phyloP scores from a whole-genome alignment of 208 protist genomes.

The Crithidia acanthocephali region DNA sequence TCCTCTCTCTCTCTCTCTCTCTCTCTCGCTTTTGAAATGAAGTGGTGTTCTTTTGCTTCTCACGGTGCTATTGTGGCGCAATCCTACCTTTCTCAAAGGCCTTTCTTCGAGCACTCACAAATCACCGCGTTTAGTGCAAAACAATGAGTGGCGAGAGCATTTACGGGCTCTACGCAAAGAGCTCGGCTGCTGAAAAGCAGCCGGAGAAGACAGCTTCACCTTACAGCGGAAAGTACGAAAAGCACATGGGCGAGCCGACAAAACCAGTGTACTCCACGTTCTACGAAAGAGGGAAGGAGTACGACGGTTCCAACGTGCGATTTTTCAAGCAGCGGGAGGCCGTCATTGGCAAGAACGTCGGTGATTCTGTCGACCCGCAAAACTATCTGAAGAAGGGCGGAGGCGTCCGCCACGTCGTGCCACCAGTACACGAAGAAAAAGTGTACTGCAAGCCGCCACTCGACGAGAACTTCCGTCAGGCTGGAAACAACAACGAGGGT shows the following conservation, averaged over 20 bases:
- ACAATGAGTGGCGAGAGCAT: slow-evolving; percentile 77
- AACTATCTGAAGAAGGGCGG: slow-evolving; percentile 78
- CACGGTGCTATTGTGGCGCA: too few species aligned
- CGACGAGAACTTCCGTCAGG: slow-evolving; percentile 17
- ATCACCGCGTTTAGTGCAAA: background rate
- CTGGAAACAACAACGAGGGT: background rate
- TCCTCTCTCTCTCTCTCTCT: background rate
- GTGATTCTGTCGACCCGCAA: slow-evolving; percentile 67
- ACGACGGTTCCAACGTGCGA: slow-evolving; percentile 76
- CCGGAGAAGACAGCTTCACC: slow-evolving; percentile 26
- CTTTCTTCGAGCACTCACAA: background rate
- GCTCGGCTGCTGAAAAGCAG: slow-evolving; percentile 20
- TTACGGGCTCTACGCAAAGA: slow-evolving; percentile 47
- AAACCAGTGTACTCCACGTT: slow-evolving; percentile 90
- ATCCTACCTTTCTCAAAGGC: background rate
- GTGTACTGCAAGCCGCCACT: slow-evolving; percentile 66
- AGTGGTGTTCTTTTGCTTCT: background rate
- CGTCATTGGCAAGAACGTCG: slow-evolving; percentile 78
- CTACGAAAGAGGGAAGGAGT: slow-evolving; percentile 81
- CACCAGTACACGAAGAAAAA: slow-evolving; percentile 75
- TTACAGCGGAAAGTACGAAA: slow-evolving; percentile 77
- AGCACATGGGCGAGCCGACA: slow-evolving; percentile 56
- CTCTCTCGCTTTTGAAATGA: background rate
- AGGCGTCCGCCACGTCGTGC: slow-evolving; percentile 59
- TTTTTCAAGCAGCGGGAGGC: slow-evolving; percentile 88